Conservation (phyloP, 2,329 filamentous ascomycete species). For the Colletotrichum sansevieriae region DNA sequence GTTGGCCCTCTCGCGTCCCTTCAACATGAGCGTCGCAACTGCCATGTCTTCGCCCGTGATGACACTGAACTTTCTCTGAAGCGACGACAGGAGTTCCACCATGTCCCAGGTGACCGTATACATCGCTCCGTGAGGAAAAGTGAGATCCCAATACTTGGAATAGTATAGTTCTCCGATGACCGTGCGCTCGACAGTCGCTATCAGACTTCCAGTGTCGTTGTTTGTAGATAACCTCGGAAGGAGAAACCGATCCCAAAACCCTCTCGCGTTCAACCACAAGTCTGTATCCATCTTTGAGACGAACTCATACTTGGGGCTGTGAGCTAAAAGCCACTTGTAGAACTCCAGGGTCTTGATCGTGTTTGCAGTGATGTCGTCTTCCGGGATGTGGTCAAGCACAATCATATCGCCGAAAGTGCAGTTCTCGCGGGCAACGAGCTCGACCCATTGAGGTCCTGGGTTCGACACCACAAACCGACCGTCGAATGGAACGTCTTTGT, state of each 20-base stretch:
- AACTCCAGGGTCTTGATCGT: conserved; percentile 52
- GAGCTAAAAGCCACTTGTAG: conserved; percentile 48
- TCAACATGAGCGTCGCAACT: conserved; percentile 47
- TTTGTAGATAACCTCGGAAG: conserved; percentile 42
- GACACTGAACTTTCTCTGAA: conserved; percentile 46
- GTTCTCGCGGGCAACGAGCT: conserved; percentile 48
- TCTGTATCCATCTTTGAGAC: conserved; percentile 52
- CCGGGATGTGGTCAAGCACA: conserved; percentile 49
- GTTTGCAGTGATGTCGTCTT: conserved; percentile 50
- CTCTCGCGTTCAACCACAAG: conserved; percentile 49
- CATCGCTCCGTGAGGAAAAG: conserved; percentile 51
- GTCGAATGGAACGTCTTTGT: conserved; percentile 47
- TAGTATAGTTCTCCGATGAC: conserved; percentile 50
- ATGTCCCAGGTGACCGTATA: conserved; percentile 52
- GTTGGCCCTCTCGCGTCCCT: conserved; percentile 44
- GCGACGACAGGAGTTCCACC: conserved; percentile 46
- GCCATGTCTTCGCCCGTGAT: conserved; percentile 50
- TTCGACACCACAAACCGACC: conserved; percentile 50
- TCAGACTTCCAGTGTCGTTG: conserved; percentile 29
- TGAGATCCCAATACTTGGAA: conserved; percentile 44
- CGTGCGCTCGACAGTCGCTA: conserved; percentile 44
- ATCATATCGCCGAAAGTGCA: conserved; percentile 51
- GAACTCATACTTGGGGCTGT: conserved; percentile 46
- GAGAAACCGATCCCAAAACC: conserved; percentile 49
- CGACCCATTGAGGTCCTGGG: conserved; percentile 46